These are phyloP conservation scores for Penicillium herquei DNA, from an alignment of 495 filamentous ascomycete species.

Conservation along the genomic window DNA sequence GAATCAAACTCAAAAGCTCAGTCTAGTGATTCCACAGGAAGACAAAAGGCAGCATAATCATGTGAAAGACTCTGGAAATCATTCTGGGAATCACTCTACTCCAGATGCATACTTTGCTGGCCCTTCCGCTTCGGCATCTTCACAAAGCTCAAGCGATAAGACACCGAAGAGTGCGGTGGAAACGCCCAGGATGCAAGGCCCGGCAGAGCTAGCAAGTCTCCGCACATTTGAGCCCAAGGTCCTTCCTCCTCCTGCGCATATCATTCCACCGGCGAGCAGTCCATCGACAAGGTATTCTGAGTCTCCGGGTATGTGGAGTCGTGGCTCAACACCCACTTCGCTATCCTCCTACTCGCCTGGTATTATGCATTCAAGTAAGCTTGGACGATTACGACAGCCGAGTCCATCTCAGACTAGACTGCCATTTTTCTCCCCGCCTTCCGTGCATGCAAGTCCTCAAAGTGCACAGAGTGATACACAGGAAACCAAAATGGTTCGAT, in stretches of 20 bases:
- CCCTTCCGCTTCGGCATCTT: constrained; percentile 7
- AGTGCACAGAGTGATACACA: constrained; percentile 61
- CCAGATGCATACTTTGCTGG: constrained; percentile 9
- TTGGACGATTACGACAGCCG: constrained; percentile 57
- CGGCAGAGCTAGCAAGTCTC: constrained; percentile 44
- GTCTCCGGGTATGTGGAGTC: constrained; percentile 84
- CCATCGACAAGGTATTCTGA: constrained; percentile 94
- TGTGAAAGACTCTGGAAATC: constrained; percentile 3
- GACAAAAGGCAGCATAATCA: constrained; percentile 2
- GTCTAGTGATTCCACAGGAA: constrained; percentile 35
- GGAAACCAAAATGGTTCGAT: constrained; percentile 61
- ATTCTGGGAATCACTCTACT: background rate
- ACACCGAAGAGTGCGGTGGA: constrained; percentile 14
- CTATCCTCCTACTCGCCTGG: constrained; percentile 94
- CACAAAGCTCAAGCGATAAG: constrained; percentile 12
- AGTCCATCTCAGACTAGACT: constrained; percentile 67
- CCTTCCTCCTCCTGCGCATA: constrained; percentile 64
- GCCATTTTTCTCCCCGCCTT: constrained; percentile 52
- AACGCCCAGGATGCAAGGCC: constrained; percentile 25
- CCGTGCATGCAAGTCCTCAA: constrained; percentile 54
- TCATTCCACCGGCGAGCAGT: constrained; percentile 69
- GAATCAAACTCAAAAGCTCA: constrained; percentile 31
- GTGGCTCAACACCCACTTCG: constrained; percentile 93
- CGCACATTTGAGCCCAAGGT: constrained; percentile 55
- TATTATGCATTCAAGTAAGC: constrained; percentile 60